These are phyloP conservation scores for Tilletia indica DNA, from an alignment of 1,284 basidiomycete genomes.

Conservation along the genomic window DNA sequence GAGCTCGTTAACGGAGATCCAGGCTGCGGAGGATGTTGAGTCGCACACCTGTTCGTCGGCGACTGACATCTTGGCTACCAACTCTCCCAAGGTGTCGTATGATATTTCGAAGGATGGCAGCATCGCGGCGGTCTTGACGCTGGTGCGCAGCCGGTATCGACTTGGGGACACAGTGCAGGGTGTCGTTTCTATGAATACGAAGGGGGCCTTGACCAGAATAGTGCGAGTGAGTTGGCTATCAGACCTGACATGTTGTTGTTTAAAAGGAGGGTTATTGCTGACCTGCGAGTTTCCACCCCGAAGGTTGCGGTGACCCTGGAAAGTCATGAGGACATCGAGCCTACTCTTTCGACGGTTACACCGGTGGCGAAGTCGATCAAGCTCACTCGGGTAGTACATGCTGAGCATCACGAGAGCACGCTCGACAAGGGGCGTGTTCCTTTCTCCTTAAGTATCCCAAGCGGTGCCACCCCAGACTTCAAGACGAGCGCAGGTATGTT, in stretches of 20 bases:
- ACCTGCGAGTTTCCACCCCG: not conserved
- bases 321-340: slow-evolving; percentile 49
- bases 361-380: slow-evolving; percentile 35
- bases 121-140: slow-evolving; percentile 49
- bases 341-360: slow-evolving; percentile 27
- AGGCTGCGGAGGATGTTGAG: not conserved
- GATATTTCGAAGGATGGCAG: slow-evolving; percentile 54
- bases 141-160: slow-evolving; percentile 44
- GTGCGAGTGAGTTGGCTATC: slow-evolving; percentile 26
- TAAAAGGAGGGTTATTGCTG: too few species aligned
- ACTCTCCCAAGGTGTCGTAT: slow-evolving; percentile 40
- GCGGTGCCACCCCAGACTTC: slow-evolving; percentile 49
- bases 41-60: slow-evolving; percentile 8
- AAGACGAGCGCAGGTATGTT: slow-evolving; percentile 36
- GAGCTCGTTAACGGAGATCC: not conserved
- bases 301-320: slow-evolving; percentile 46
- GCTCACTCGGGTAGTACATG: slow-evolving; percentile 40
- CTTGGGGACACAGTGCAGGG: slow-evolving; percentile 52
- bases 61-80: slow-evolving; percentile 7
- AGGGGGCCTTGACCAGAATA: slow-evolving; percentile 35
- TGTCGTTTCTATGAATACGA: slow-evolving; percentile 46
- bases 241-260: too few species aligned
- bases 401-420: slow-evolving; percentile 45
- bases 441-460: slow-evolving; percentile 42
- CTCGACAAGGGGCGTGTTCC: slow-evolving; percentile 44